Evolutionary conservation across 352 stramenopile genomes (phyloP), one percentile per base, ranked within the genome.

Genomic region (Phytophthora constricta): DNA sequence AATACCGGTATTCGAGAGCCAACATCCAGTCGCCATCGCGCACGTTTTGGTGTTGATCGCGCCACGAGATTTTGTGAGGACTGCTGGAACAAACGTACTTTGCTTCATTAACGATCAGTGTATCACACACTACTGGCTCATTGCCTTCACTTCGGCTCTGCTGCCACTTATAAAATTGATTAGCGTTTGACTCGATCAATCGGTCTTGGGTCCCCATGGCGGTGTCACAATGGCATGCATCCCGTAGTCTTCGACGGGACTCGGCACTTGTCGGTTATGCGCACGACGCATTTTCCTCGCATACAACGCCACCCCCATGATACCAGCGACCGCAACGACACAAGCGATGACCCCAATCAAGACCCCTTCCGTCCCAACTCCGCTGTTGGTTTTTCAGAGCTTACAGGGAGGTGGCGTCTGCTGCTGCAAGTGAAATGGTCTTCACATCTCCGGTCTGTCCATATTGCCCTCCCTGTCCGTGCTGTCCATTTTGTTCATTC

Each of bases 161-260:
- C n/a, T n/a, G n/a, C n/a, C n/a, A n/a, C n/a, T n/a, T n/a, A n/a
- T n/a, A n/a, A n/a, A n/a, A n/a, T n/a, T n/a, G n/a, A n/a, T 37
- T 37, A 37, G 31, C 31, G 31, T 11, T 22, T 3, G 54, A 56
- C 2, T 55, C 11, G 19, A 3, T 52, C 16, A 71, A 58, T 71
- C 42, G 25, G n/a, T 58, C 34, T 47, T 58, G 17, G 52, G 13
- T 22, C 25, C 27, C 42, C 53, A 65, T 16, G 60, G 65, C 19
- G 65, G 65, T 16, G 65, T 73, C 53, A 57, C 52, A 28, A 73
- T 73, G 27, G 65, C 14, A 28, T 65, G 65, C 65, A 73, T 61
- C 9, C 31, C 33, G 41, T 46, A 69, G 19, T 73, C 65, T 22
- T 62, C 39, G 23, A 17, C 39, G 27, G 53, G 59, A 45, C 65